Evolutionary conservation across 805 yeast genomes (phyloP).

Genomic region (Myxozyma nipponensis): DNA sequence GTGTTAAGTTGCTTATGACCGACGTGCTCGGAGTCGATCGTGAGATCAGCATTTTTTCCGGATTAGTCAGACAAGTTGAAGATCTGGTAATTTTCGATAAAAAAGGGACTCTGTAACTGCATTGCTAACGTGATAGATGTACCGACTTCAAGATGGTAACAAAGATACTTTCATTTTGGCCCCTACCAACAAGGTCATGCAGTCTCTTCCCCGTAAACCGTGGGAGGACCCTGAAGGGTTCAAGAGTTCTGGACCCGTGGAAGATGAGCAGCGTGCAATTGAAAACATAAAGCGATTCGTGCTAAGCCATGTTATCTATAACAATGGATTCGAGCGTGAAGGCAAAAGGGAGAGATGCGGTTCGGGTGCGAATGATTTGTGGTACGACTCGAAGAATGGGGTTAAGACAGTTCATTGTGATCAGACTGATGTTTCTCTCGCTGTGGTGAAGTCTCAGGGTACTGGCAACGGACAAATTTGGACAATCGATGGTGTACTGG

Average conservation of each 20-base stretch:
- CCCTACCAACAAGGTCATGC: slow-evolving; percentile 63
- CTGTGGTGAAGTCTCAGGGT: slow-evolving; percentile 23
- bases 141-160: slow-evolving; percentile 46
- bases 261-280: slow-evolving; percentile 48
- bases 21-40: slow-evolving; percentile 39
- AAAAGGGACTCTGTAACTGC: background rate
- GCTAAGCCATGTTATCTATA: slow-evolving; percentile 55
- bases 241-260: slow-evolving; percentile 36
- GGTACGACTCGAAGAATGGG: slow-evolving; percentile 20
- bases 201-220: slow-evolving; percentile 54
- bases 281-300: slow-evolving; percentile 57
- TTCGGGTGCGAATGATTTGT: slow-evolving; percentile 15
- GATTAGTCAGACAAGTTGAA: slow-evolving; percentile 63
- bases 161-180: slow-evolving; percentile 57
- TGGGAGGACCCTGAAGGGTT: slow-evolving; percentile 73
- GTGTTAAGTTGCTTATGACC: slow-evolving; percentile 38
- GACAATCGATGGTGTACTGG: slow-evolving; percentile 25
- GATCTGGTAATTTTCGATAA: slow-evolving; percentile 44
- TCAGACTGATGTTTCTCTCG: slow-evolving; percentile 17
- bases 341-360: slow-evolving; percentile 16
- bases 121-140: slow-evolving; percentile 17
- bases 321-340: slow-evolving; percentile 17
- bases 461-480: slow-evolving; percentile 36
- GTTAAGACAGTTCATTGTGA: slow-evolving; percentile 16
- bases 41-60: slow-evolving; percentile 59